Base-by-base conservation (phyloP, 805 yeast species). In the Metschnikowia lachancei region DNA sequence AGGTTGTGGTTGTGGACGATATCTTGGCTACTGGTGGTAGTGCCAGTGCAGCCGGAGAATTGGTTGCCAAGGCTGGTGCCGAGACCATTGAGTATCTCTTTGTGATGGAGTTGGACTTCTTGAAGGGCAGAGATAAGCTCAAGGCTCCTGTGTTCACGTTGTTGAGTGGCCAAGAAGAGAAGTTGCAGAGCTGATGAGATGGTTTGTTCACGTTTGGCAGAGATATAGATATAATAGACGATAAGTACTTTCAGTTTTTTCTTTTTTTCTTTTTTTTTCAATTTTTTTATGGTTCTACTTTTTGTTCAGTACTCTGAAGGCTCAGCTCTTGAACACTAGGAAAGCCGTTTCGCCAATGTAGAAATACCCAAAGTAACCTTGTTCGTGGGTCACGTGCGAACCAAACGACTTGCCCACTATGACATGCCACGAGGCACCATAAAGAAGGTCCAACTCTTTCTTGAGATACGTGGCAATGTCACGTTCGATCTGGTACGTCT, bases 11-110 rank as follows among this genome's bases (percentile, higher is more conserved):
- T 54, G 95, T 94, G 32, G 99, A 94, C 68, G 99, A 94, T 63
- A 90, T 94, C 60, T 85, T 94, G 64, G 99, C 99, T 41, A 94
- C 99, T 32, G 98, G 98, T 52, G 99, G 99, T 33, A 85, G 95
- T 57, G 99, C 99, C 20, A 70, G 72, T 46, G 97, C 95, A 49
- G 98, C 98, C 35, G 97, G 96, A 49, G 85, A 88, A 61, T 77
- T 94, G 54, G 85, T 89, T 42, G 54, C 56, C 43, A 70, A 77
- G 65, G 75, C 83, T 51, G 82, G 83, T 46, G 96, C 84, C 51
- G 78, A 83, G 49, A 77, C 91, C 44, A 64, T 84, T 43, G 96
- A 90, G 69, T 94, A 82, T 66, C 72, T 85, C 54, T 94, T 94
- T 63, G 88, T 94, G 38, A 82, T 94, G 87, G 99, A 94, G 72